Percentiles rank a stretch among this genome's conserved stretches.
phyloP scores from a whole-genome alignment of 306 rosid genomes.

The Cicer cuneatum region DNA sequence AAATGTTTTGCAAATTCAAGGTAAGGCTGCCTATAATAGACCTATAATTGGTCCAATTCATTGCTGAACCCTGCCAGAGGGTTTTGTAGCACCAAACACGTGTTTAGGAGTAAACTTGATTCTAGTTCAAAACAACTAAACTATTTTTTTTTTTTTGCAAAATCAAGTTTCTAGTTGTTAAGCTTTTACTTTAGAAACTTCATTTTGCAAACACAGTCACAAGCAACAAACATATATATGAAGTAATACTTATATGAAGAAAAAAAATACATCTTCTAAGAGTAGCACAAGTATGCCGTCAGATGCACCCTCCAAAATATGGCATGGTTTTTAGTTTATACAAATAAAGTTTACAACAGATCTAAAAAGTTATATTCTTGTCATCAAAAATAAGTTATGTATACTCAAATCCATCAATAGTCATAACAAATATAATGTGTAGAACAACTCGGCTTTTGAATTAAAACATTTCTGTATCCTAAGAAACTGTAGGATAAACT shows the following conservation, averaged over 20 bases:
- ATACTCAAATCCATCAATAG: slow-evolving; percentile 37
- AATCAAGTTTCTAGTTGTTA: background rate
- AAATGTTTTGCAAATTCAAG: slow-evolving; percentile 11
- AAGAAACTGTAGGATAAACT: slow-evolving; percentile 37
- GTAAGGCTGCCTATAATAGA: slow-evolving; percentile 2
- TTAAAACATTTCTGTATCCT: slow-evolving; percentile 15
- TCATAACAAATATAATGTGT: slow-evolving; percentile 24
- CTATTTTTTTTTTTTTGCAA: background rate
- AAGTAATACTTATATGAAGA: background rate
- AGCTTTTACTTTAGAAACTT: background rate
- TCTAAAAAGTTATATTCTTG: background rate
- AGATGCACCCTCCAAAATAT: slow-evolving; percentile 28
- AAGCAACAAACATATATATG: slow-evolving; percentile 3
- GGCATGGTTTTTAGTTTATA: slow-evolving; percentile 5
- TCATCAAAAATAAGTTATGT: slow-evolving; percentile 2
- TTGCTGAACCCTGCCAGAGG: background rate
- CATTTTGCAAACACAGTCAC: background rate
- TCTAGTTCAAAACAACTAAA: background rate
- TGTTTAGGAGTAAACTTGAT: slow-evolving; percentile 11
- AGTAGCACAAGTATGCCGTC: slow-evolving; percentile 22
- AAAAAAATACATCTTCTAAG: slow-evolving; percentile 4
- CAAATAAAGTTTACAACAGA: slow-evolving; percentile 27
- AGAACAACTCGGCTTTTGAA: slow-evolving; percentile 27
- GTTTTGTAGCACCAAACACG: background rate
- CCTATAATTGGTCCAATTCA: background rate